Base-by-base conservation (phyloP, 2,329 filamentous ascomycete genomes). In the Hypocrella siamensis region DNA sequence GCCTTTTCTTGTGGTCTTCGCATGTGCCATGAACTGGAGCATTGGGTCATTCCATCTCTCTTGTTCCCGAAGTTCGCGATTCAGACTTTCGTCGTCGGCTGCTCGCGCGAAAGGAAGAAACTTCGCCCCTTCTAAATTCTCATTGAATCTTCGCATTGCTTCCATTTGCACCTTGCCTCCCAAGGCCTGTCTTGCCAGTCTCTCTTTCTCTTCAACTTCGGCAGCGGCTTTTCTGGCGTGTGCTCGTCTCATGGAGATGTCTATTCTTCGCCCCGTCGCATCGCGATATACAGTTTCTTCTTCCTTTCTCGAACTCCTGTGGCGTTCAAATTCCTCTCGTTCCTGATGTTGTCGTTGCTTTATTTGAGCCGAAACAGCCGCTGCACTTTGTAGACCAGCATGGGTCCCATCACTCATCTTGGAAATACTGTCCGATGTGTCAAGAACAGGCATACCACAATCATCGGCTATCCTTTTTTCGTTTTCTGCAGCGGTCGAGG, bases 41-140 rank as follows among this genome's bases (percentile, higher is more conserved):
- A 92, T 92, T 1, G 90, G 90, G 57, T 98, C 90, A 51, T 93
- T 88, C 92, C 92, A 98, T 42, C 88, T 63, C 35, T 76, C 68
- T 46, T 70, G 59, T 34, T 74, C 75, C 58, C 74, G 86, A 44
- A 94, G 47, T 52, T 93, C 84, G 22, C 70, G 66, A 44, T 98
- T 98, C 63, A 98, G 63, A 31, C 80, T 77, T 42, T 69, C 75
- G 47, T 98, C 92, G 47, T 96, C 86, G n/a, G 70, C 76, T 27
- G 69, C 70, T 33, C 90, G 62, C 15, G 86, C 83, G 31, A 98
- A 56, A 0, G 72, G 70, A 75, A 96, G 79, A 35, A 79, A 70
- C 50, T 77, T 82, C 2, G 86, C 88, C 31, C 94, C 84, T 35
- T 79, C 67, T 7, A 98, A 57, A 42, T 71, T 59, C 53, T 79